phyloP scores from a whole-genome alignment of 495 filamentous ascomycete species.

The Penicillium robsamsonii region DNA sequence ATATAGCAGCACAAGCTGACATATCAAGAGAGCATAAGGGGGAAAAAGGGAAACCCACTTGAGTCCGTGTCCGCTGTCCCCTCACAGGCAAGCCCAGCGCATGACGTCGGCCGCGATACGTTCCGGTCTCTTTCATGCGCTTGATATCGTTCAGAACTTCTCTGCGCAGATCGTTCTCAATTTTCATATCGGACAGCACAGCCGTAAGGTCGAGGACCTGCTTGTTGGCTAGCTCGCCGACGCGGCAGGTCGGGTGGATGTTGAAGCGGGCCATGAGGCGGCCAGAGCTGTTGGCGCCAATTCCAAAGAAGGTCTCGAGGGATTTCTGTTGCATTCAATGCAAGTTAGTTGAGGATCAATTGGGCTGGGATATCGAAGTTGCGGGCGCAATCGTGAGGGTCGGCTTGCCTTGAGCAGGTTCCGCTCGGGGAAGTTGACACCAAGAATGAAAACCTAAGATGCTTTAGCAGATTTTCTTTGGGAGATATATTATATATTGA shows the following conservation, averaged over 20 bases:
- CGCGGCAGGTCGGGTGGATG: slow-evolving; percentile 76
- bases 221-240: slow-evolving; percentile 67
- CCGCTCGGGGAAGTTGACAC: slow-evolving; percentile 78
- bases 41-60: slow-evolving; percentile 50
- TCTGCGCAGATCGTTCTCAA: slow-evolving; percentile 83
- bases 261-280: slow-evolving; percentile 81
- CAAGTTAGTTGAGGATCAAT: slow-evolving; percentile 17
- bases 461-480: not conserved
- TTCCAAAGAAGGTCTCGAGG: slow-evolving; percentile 85
- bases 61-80: slow-evolving; percentile 81
- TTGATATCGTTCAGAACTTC: slow-evolving; percentile 79
- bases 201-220: slow-evolving; percentile 76
- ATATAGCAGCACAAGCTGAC: not conserved
- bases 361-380: slow-evolving; percentile 7
- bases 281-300: slow-evolving; percentile 67
- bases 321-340: slow-evolving; percentile 58
- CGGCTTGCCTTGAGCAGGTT: slow-evolving; percentile 72
- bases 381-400: slow-evolving; percentile 12
- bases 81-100: slow-evolving; percentile 84
- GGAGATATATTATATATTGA: not conserved
- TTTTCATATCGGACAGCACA: slow-evolving; percentile 85
- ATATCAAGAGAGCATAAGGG: not conserved
- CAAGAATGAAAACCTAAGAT: slow-evolving; percentile 73
- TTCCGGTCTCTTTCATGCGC: slow-evolving; percentile 84
- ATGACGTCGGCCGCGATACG: slow-evolving; percentile 86